Evolutionary conservation across 1,139 yeast genomes (phyloP), one percentile per base, ranked within the genome.

Genomic region (Pichia sp.): DNA sequence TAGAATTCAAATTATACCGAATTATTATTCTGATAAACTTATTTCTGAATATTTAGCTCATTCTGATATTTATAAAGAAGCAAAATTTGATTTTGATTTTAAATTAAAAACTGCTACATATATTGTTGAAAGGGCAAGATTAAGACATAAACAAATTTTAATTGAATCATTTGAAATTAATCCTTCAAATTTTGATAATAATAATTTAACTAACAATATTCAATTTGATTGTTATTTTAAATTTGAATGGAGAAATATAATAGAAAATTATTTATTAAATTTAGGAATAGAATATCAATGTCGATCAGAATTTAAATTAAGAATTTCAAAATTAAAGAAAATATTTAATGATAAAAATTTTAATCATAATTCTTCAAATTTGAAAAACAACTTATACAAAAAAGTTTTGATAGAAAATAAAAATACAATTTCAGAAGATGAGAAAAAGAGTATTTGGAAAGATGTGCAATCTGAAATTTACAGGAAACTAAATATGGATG

Each of bases 211-310:
- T 7, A 42, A 42, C n/a, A 40, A 55, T 33, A 50, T 54, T 9
- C 54, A 56, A 27, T 57, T 51, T 41, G 61, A 57, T 44, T 48
- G 50, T 26, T 64, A 59, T 43, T 56, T 60, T 32, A 64, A 63
- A 48, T 63, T 57, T 28, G 85, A 81, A 61, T 81, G 87, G 86
- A 68, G 87, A 56, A 79, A 81, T 60, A 74, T 82, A 32, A 78
- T 82, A 53, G 88, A 82, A 55, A 81, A 81, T 64, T 82, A 76
- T 59, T 59, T 81, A 44, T 64, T 82, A 40, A 81, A 80, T 60
- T 69, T 82, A 35, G 86, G 79, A 2, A 83, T 83, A 43, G 88
- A 82, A 59, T 81, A 83, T 10, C 86, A 82, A 59, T 81, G 86
- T 56, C 71, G 86, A 33, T 66, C 68, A 40, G 85, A 81, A 58